Base-by-base conservation (phyloP, 2,329 filamentous ascomycete species). In the Lithohypha guttulata region DNA sequence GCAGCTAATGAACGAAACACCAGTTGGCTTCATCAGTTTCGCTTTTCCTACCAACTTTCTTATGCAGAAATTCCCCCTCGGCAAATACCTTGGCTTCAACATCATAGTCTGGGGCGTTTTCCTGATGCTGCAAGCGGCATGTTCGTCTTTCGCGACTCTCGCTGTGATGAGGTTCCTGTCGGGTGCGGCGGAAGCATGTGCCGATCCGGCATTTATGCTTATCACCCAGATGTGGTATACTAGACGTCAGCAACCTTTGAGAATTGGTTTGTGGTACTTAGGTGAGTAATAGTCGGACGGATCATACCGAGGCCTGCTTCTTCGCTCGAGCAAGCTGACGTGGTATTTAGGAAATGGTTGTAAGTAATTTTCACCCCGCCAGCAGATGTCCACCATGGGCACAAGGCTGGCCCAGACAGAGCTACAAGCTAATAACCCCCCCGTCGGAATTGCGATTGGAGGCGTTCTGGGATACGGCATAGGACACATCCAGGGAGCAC, bases 151-250 rank as follows among this genome's bases (percentile, higher is more conserved):
- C 46, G 58, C 59, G 2, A 68, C 69, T 1, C 63, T 78, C 10
- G 70, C 70, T n/a, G 63, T 65, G 3, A 64, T 77, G 29, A 67
- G 75, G 29, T 71, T 71, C 18, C 60, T 78, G 4, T 65, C 71
- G 2, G 75, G 73, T 20, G 63, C 71, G 3, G 66, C 69, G 2
- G 74, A 77, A 55, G 70, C 73, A 1, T 70, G 68, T 38, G 60
- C 69, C 2, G 73, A 76, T 49, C 76, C 75, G 1, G 68, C 66
- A 0, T 76, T 79, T 43, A 76, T 80, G 64, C 56, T 81, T 2
- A 73, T 80, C 23, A 79, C 75, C 0, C 68, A 67, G 20, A 40
- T 40, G 36, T 81, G 74, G 69, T 75, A 78, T 48, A 78, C 75
- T 1, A 64, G 75, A 7, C 62, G 65, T 2, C 72, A 81, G 49